Base-by-base conservation (phyloP, 345 rosid genomes). In the Aethionema arabicum region DNA sequence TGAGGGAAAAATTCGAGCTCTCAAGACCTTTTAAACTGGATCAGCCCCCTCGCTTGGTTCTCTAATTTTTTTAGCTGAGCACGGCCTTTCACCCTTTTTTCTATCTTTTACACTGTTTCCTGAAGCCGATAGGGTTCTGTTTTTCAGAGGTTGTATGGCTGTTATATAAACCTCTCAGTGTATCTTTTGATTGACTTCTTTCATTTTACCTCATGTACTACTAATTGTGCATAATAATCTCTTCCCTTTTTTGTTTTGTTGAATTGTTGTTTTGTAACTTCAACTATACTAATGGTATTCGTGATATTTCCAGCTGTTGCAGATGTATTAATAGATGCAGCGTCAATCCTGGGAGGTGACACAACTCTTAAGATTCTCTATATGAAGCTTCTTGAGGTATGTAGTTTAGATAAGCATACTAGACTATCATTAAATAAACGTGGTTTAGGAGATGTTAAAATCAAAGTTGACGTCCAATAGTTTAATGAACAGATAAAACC, bases 281-380 rank as follows among this genome's bases (percentile, higher is more conserved):
- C 67, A 63, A 61, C 38, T 47, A 56, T 11, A 61, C 79, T 85
- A 70, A 87, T 61, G 31, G 63, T 72, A 51, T 76, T 48, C 77
- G 56, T 73, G 65, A 65, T 81, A 70, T 72, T 79, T 53, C 57
- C 80, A 93, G 99, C 97, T 83, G 95, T 90, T 70, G 96, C 95
- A 78, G 97, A 93, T 70, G 96, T 88, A 58, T 75, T 93, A 78
- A 82, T 70, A 21, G 97, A 93, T 68, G 96, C 95, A 38, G 99
- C 99, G 8, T 80, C 83, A 67, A 91, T 90, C 72, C 77, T 93
- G 72, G 91, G 95, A 54, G 97, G 99, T 75, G 99, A 87, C 64
- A 76, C 84, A 13, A 86, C 85, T 7, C 78, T 93, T 64, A 85
- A 77, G 79, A 90, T 93, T 80, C 90, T 93, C 38, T 86, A 81